A percentile compares a stretch with the other conserved stretches of the same genome.
phyloP scores from a whole-genome alignment of 106 monocot genomes.

The Dendrobium nobile region DNA sequence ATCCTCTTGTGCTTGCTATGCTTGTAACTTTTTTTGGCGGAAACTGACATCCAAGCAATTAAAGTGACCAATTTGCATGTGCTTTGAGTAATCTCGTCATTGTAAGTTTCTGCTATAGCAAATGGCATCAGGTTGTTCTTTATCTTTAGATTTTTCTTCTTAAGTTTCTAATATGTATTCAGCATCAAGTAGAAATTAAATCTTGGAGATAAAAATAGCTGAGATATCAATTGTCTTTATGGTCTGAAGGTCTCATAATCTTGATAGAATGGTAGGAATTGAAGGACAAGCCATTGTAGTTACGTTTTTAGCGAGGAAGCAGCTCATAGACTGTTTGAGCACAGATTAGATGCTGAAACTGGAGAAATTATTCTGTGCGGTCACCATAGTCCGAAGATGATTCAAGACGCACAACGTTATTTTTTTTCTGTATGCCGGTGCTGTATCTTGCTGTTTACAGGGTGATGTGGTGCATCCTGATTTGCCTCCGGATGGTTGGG shows the following conservation, averaged over 20 bases:
- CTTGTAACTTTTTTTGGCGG: slow-evolving; percentile 42
- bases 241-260: not conserved
- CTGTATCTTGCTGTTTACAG: too few relatives aligned
- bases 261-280: not conserved
- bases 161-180: too few relatives aligned
- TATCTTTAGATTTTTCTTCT: not conserved
- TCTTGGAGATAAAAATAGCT: not conserved
- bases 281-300: not conserved
- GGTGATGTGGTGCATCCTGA: too few relatives aligned
- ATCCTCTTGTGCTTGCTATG: slow-evolving; percentile 52
- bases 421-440: too few relatives aligned
- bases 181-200: not conserved
- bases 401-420: too few relatives aligned
- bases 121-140: not conserved
- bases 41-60: not conserved
- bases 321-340: too few relatives aligned
- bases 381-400: too few relatives aligned
- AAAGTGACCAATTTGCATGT: slow-evolving; percentile 2
- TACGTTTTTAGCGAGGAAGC: too few relatives aligned
- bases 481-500: too few relatives aligned
- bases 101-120: not conserved
- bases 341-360: too few relatives aligned
- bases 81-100: not conserved
- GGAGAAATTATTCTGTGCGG: too few relatives aligned
- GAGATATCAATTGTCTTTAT: not conserved